Base-by-base conservation (phyloP, 2,329 filamentous ascomycete species). In the Cladosporium phlei region DNA sequence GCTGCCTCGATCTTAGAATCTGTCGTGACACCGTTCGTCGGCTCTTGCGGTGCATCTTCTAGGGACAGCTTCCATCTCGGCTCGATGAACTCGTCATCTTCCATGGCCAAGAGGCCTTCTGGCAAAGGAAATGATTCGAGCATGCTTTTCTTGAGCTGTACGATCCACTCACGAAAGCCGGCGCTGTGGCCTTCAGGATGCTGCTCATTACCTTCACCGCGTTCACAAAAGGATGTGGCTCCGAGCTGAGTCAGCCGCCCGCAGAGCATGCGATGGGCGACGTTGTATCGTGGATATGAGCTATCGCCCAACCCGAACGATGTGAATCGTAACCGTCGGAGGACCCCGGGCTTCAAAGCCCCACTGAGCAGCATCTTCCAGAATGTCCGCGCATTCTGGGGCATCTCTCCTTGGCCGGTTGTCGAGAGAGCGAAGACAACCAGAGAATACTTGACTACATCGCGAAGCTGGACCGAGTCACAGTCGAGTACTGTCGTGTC, bases 261-360 rank as follows among this genome's bases (percentile, higher is more conserved):
- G 59, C 89, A 82, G 35, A 98, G 74, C 67, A 96, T 95, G 39
- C 89, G 80, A 35, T 86, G 86, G 14, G 91, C 89, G 80, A 88
- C 95, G 69, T 98, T 98, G 54, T 72, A 93, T 83, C 94, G 91
- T 47, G 85, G 77, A 73, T 98, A 98, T 1, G 90, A 95, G 60
- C 86, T 95, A 66, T 98, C 93, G 1, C 93, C 93, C 1, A 97
- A 76, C 1, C 93, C 93, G 72, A 97, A 95, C 0, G 84, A 86
- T 3, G 87, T 84, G 67, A 95, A 97, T 1, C 72, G 76, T 52
- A 95, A 70, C 25, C 77, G 75, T 28, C 72, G 63, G 29, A 98
- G 71, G 57, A 83, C 90, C 12, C 77, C 79, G 3, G 82, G 74
- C 10, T 84, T 79, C 21, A 98, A 76, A 56, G 81, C 87, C 65